Percentiles rank a stretch among this genome's conserved stretches.
These are phyloP conservation scores for Chalciporus chontae DNA, from an alignment of 768 basidiomycete species.

Conservation along the genomic window DNA sequence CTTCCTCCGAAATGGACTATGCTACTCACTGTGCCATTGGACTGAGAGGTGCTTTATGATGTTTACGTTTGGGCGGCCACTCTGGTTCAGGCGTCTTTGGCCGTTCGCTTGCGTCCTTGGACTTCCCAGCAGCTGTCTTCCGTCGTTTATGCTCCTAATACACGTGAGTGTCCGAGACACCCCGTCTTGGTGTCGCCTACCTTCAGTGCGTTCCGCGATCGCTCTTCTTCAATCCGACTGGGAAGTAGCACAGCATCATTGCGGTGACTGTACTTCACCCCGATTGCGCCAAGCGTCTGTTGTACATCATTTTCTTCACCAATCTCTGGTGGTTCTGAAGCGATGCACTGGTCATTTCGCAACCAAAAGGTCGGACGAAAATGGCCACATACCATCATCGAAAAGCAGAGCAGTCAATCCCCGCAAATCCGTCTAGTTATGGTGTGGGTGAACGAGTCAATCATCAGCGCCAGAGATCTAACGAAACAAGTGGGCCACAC, in stretches of 20 bases:
- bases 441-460: too few species aligned
- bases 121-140: constrained; percentile 22
- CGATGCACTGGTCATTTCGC: not conserved
- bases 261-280: constrained; percentile 69
- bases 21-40: constrained; percentile 49
- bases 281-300: constrained; percentile 53
- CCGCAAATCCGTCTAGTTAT: constrained; percentile 53
- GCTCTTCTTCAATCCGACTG: constrained; percentile 65
- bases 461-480: not conserved
- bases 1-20: not conserved
- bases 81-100: constrained; percentile 36
- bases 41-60: constrained; percentile 46
- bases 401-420: constrained; percentile 67
- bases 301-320: constrained; percentile 49
- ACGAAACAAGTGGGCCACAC: not conserved
- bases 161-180: constrained; percentile 3
- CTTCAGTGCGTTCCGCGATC: constrained; percentile 50
- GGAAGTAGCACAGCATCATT: constrained; percentile 69
- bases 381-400: constrained; percentile 51
- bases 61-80: constrained; percentile 66
- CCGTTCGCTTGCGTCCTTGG: constrained; percentile 14
- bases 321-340: constrained; percentile 37
- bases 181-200: constrained; percentile 29
- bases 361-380: not conserved
- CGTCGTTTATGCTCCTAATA: constrained; percentile 27